phyloP scores from a whole-genome alignment of 352 stramenopile genomes.

The Ophiocytium majus region DNA sequence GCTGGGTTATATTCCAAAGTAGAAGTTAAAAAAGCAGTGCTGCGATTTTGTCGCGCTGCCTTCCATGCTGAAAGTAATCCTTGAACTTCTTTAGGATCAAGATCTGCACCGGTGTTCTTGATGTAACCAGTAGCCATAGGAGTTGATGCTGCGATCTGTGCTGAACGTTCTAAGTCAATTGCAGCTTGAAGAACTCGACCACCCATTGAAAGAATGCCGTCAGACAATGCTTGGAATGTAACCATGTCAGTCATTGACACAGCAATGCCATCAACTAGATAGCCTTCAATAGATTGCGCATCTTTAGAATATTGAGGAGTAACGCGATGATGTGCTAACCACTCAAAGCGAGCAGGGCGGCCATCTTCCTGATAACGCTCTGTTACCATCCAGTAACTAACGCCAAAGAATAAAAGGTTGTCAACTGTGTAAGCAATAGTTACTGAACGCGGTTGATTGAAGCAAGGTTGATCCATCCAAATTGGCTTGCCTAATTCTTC shows the following conservation, averaged over 20 bases:
- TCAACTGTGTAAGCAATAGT: constrained; percentile 21
- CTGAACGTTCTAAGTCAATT: constrained; percentile 21
- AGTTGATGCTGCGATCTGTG: constrained; percentile 19
- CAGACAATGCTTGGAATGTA: constrained; percentile 20
- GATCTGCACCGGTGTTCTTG: constrained; percentile 18
- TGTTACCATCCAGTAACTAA: constrained; percentile 21
- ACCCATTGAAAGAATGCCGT: constrained; percentile 19
- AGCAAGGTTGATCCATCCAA: constrained; percentile 19
- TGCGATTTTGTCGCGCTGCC: constrained; percentile 17
- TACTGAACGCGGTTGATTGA: constrained; percentile 19
- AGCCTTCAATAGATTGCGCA: constrained; percentile 19
- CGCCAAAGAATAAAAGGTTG: constrained; percentile 20
- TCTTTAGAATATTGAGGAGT: constrained; percentile 22
- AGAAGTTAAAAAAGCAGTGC: constrained; percentile 21
- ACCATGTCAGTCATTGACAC: constrained; percentile 19
- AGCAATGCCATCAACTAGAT: constrained; percentile 20
- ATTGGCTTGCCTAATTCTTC: constrained; percentile 20
- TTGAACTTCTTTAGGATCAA: constrained; percentile 22
- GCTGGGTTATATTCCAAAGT: constrained; percentile 20
- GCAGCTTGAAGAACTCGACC: constrained; percentile 18
- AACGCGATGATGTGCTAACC: constrained; percentile 19
- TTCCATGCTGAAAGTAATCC: constrained; percentile 20
- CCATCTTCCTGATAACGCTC: constrained; percentile 19
- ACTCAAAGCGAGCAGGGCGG: constrained; percentile 16
- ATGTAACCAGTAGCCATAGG: constrained; percentile 19